phyloP scores from a whole-genome alignment of 495 filamentous ascomycete species.

The Durotheca rogersii region DNA sequence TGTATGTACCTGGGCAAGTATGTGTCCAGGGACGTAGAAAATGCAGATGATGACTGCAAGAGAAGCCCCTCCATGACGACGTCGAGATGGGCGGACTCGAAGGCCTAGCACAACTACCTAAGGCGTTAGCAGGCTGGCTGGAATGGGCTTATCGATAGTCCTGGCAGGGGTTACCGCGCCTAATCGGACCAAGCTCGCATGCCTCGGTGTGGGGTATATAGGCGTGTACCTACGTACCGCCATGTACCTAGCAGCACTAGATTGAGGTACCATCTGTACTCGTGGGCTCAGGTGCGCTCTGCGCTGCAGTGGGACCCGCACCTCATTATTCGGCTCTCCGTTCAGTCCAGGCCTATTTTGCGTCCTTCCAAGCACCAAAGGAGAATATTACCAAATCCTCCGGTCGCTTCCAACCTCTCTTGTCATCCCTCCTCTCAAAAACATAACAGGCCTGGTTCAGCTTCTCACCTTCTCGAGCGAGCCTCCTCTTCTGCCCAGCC shows the following conservation, averaged over 20 bases:
- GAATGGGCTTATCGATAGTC: background rate
- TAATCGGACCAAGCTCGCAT: no score
- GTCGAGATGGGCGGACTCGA: background rate
- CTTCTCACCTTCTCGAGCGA: conserved; percentile 8
- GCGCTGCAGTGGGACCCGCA: conserved; percentile 23
- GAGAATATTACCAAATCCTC: conserved; percentile 30
- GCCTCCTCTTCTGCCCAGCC: no score
- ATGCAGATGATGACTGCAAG: background rate
- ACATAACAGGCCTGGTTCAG: background rate
- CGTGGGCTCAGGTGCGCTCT: conserved; percentile 12
- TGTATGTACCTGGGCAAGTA: no score
- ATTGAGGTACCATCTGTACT: background rate
- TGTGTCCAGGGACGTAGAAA: background rate
- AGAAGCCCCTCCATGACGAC: conserved; percentile 26
- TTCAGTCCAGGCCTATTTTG: conserved; percentile 4
- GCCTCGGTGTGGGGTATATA: no score
- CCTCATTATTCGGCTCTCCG: conserved; percentile 20
- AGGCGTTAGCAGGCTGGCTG: no score
- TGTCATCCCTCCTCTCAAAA: conserved; percentile 14
- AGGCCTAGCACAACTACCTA: no score
- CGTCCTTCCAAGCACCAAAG: conserved; percentile 14
- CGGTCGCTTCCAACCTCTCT: conserved; percentile 18
- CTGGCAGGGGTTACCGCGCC: no score
- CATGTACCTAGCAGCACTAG: no score
- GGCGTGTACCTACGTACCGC: no score